These are phyloP conservation scores for Torulaspora gathmanii DNA, from an alignment of 805 yeast genomes.

Conservation along the genomic window DNA sequence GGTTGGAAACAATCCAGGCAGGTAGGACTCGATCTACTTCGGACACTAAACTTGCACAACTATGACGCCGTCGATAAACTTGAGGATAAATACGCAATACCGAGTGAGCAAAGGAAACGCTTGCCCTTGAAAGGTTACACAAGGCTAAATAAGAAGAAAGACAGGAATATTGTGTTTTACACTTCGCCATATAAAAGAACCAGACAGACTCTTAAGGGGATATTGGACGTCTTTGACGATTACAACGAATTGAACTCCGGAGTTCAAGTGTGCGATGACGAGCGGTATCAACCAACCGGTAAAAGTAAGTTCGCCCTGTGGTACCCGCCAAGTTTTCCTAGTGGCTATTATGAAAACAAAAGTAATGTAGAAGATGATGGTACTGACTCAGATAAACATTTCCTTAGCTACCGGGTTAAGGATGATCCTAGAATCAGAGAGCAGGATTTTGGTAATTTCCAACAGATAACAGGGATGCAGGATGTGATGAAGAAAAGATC, in stretches of 20 bases:
- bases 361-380: conserved; percentile 11
- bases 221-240: conserved; percentile 51
- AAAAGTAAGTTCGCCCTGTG: conserved; percentile 30
- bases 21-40: conserved; percentile 52
- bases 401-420: conserved; percentile 49
- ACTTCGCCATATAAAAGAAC: conserved; percentile 86
- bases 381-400: conserved; percentile 23
- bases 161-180: conserved; percentile 63
- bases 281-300: conserved; percentile 27
- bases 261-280: conserved; percentile 18
- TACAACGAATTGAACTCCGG: conserved; percentile 30
- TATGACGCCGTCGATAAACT: conserved; percentile 18
- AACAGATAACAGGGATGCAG: conserved; percentile 71
- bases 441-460: conserved; percentile 94
- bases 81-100: conserved; percentile 18
- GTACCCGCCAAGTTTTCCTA: conserved; percentile 27
- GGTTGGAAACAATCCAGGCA: conserved; percentile 63
- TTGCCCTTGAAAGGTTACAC: conserved; percentile 22
- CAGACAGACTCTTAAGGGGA: conserved; percentile 73
- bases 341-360: conserved; percentile 29
- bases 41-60: conserved; percentile 29
- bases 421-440: conserved; percentile 93
- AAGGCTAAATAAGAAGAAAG: conserved; percentile 39
- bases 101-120: conserved; percentile 1
- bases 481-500: conserved; percentile 80